Conservation (phyloP, 2,329 filamentous ascomycete species). For the Harringtonia aguacate region DNA sequence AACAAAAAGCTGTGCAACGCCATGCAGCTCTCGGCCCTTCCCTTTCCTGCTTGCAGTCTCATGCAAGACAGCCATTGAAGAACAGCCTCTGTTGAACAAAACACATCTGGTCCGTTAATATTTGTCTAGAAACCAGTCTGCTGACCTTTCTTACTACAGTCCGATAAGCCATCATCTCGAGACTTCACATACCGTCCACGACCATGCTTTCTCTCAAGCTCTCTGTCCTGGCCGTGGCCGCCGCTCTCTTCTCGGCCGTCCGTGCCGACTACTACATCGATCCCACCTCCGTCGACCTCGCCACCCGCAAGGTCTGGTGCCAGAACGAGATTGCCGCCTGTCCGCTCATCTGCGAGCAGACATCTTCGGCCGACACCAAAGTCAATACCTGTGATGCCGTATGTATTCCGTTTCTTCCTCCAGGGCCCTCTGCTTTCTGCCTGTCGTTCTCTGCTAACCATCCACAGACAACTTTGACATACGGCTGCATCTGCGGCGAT, state of each 20-base stretch:
- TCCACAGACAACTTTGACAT: slow-evolving; percentile 49
- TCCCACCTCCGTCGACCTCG: slow-evolving; percentile 45
- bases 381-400: slow-evolving; percentile 60
- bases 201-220: slow-evolving; percentile 45
- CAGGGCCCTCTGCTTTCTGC: neutral
- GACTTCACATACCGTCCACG: neutral
- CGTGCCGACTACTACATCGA: slow-evolving; percentile 51
- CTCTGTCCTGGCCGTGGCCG: slow-evolving; percentile 41
- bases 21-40: too few relatives aligned
- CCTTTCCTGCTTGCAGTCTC: too few relatives aligned
- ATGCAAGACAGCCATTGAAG: too few relatives aligned
- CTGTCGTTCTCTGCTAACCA: neutral
- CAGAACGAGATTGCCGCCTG: slow-evolving; percentile 50
- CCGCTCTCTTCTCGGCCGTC: slow-evolving; percentile 39
- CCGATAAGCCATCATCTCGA: too few relatives aligned
- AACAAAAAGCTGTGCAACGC: too few relatives aligned
- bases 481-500: slow-evolving; percentile 61
- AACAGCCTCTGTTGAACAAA: too few relatives aligned
- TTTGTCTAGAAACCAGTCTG: too few relatives aligned
- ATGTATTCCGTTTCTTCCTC: slow-evolving; percentile 17
- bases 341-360: slow-evolving; percentile 61
- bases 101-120: too few relatives aligned
- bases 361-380: slow-evolving; percentile 35
- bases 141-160: too few relatives aligned
- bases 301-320: slow-evolving; percentile 53